Conservation (phyloP, 768 basidiomycete species). For the Cyclocybe cylindracea region DNA sequence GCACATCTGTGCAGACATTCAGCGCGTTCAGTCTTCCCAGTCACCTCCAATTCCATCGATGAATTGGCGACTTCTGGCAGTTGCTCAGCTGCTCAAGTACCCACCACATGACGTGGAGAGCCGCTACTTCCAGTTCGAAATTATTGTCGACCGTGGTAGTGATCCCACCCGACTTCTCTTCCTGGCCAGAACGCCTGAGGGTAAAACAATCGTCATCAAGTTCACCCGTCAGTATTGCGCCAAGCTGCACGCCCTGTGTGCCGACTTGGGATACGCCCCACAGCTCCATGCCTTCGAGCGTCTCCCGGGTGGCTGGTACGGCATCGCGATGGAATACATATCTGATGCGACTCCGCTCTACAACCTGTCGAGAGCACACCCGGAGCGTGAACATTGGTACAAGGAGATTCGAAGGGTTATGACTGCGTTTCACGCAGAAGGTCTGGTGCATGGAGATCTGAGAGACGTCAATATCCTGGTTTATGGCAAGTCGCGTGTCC, state of each 20-base stretch:
- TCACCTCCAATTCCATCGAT: neutral
- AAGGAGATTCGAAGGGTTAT: neutral
- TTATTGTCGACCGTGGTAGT: neutral
- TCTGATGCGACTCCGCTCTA: neutral
- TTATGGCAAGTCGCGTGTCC: neutral
- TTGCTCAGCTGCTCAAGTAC: slow-evolving; percentile 13
- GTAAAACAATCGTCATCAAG: slow-evolving; percentile 16
- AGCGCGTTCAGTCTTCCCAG: neutral
- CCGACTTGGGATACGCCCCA: slow-evolving; percentile 17
- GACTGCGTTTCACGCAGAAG: slow-evolving; percentile 9
- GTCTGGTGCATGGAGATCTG: slow-evolving; percentile 24
- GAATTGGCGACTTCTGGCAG: slow-evolving; percentile 4
- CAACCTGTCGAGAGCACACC: neutral
- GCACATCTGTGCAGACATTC: slow-evolving; percentile 9
- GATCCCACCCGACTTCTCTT: slow-evolving; percentile 7
- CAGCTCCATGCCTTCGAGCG: neutral
- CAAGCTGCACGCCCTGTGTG: slow-evolving; percentile 20
- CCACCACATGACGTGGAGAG: neutral
- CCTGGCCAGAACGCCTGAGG: neutral
- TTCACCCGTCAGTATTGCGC: slow-evolving; percentile 13
- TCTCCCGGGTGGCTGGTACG: slow-evolving; percentile 27
- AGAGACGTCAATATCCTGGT: slow-evolving; percentile 21
- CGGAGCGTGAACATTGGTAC: neutral
- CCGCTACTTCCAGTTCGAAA: slow-evolving; percentile 7
- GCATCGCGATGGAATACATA: slow-evolving; percentile 21